phyloP scores from a whole-genome alignment of 768 basidiomycete genomes.

The Lanmaoa pseudosensibilis region DNA sequence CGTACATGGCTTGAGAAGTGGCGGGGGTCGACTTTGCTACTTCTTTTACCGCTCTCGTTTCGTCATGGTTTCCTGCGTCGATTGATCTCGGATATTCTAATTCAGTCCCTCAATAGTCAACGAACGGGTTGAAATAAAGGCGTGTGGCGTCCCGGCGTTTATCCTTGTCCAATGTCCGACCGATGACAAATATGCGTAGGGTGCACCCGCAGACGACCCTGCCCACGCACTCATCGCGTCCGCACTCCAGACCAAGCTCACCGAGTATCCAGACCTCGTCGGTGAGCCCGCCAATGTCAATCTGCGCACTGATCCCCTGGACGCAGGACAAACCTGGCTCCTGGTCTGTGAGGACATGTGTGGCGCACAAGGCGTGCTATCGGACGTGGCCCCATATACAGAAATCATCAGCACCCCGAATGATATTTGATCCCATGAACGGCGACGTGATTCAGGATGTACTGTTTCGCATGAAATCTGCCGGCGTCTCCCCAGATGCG shows the following conservation, averaged over 20 bases:
- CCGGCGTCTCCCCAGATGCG: conserved; percentile 39
- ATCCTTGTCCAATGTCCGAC: conserved; percentile 24
- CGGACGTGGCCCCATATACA: conserved; percentile 36
- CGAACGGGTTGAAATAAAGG: conserved; percentile 4
- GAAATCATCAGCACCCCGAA: conserved; percentile 40
- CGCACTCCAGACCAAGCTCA: conserved; percentile 17
- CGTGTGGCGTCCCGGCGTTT: conserved; percentile 24
- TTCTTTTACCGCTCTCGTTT: too few species aligned
- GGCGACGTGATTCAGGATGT: conserved; percentile 34
- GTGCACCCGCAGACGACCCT: conserved; percentile 20
- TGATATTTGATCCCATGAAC: conserved; percentile 32
- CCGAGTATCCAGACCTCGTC: conserved; percentile 35
- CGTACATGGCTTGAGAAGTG: conserved; percentile 3
- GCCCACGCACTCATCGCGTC: conserved; percentile 24
- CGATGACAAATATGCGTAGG: conserved; percentile 12
- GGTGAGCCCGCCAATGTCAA: conserved; percentile 39
- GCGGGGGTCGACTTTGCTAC: too few species aligned
- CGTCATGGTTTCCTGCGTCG: too few species aligned
- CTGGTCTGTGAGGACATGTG: conserved; percentile 26
- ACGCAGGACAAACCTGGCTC: conserved; percentile 32
- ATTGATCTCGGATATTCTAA: too few species aligned
- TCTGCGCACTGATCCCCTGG: conserved; percentile 33
- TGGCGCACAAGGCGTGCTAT: conserved; percentile 12
- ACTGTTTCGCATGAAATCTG: conserved; percentile 41
- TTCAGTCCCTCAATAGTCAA: too few species aligned